Base-by-base conservation (phyloP, 805 yeast species). In the Hyphopichia homilentoma region DNA sequence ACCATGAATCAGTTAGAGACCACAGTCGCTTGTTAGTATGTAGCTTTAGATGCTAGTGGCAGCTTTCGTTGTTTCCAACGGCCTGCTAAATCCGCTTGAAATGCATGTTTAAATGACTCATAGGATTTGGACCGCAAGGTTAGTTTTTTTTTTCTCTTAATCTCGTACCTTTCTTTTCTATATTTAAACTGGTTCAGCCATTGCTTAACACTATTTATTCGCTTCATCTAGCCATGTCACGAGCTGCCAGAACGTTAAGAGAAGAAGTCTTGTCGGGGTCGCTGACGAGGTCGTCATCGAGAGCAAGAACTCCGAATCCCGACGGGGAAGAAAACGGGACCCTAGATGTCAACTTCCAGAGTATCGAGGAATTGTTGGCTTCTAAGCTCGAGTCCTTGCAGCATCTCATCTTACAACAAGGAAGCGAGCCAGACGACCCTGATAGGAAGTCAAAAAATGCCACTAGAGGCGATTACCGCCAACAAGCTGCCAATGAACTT, bases 241-340 rank as follows among this genome's bases (percentile, higher is more conserved):
- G n/a, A n/a, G n/a, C n/a, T n/a, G n/a, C 22, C 28, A 22, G 34
- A 30, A 33, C 34, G 18, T 33, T 34, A 9, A 32, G 44, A 27
- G 43, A 36, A 16, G 52, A 47, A 24, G 43, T 30, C 7, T 33
- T 39, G n/a, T 61, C 67, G 8, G 47, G 41, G 24, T 40, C 60
- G 1, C 52, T 63, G 2, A 57, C 66, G 6, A 34, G 67, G 13
- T 52, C 62, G 1, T 47, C 35, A 1, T 60, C 67, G 4, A 43
- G 64, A 11, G 55, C 57, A 11, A 43, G 66, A 31, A 61, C 69
- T 6, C 69, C 69, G 6, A 40, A 43, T n/a, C 52, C 56, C 4
- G 62, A 57, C 34, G 47, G 52, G 17, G 68, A 61, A 42, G 65
- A 58, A 30, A 63, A 60, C 36, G 66, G 64, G 5, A 37, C 50